Percentiles rank a stretch among this genome's conserved stretches.
These are phyloP conservation scores for Cyanodermella asteris DNA, from an alignment of 2,329 filamentous ascomycete species.

Conservation along the genomic window DNA sequence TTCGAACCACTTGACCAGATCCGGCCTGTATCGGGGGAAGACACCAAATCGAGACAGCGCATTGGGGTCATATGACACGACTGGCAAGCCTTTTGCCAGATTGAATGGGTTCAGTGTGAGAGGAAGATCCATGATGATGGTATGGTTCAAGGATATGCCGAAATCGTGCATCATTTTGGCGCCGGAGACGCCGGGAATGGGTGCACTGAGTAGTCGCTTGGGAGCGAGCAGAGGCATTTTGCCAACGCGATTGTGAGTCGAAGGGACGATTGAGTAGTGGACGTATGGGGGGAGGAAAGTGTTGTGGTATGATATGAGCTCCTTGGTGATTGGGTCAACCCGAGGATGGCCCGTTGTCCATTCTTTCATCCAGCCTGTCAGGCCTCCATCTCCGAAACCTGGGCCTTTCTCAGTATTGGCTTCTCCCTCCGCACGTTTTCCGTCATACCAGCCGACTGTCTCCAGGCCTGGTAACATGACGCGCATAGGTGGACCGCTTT, in stretches of 20 bases:
- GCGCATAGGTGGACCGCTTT: constrained; percentile 48
- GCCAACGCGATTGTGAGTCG: constrained; percentile 12
- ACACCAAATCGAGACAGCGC: constrained; percentile 41
- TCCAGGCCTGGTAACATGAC: constrained; percentile 40
- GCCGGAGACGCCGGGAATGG: constrained; percentile 37
- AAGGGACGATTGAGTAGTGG: constrained; percentile 39
- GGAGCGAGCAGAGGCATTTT: constrained; percentile 5
- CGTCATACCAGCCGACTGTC: constrained; percentile 51
- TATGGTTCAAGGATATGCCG: constrained; percentile 39
- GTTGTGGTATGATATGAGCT: constrained; percentile 46
- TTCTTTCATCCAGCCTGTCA: constrained; percentile 41
- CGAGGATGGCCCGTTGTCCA: constrained; percentile 52
- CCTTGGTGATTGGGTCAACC: constrained; percentile 40
- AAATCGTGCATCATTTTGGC: constrained; percentile 63
- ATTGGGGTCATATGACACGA: constrained; percentile 36
- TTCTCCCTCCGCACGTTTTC: constrained; percentile 27
- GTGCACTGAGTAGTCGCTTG: constrained; percentile 24
- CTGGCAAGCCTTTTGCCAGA: constrained; percentile 30
- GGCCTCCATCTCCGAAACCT: constrained; percentile 31
- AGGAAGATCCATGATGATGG: constrained; percentile 48
- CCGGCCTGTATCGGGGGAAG: constrained; percentile 39
- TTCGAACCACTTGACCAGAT: constrained; percentile 42
- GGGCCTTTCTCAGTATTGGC: constrained; percentile 9
- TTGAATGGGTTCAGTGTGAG: constrained; percentile 43
- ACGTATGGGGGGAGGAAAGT: constrained; percentile 44